Conservation (phyloP, 805 yeast genomes). For the Saitoella complicata region DNA sequence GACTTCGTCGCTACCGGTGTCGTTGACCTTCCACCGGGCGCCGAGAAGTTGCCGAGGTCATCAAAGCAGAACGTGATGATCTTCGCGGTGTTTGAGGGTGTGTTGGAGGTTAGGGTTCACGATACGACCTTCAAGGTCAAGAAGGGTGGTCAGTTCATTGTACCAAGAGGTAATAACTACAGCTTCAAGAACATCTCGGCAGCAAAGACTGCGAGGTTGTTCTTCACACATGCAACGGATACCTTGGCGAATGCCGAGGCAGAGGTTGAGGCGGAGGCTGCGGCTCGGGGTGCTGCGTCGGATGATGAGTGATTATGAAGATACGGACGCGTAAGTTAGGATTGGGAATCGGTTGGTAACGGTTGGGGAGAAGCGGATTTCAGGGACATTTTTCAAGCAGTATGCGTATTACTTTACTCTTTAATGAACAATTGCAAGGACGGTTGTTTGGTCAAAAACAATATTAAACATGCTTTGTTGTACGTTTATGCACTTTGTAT, state of each 20-base stretch:
- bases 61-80: slow-evolving; percentile 55
- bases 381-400: too few species aligned
- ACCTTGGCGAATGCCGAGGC: slow-evolving; percentile 12
- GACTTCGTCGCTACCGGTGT: slow-evolving; percentile 54
- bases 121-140: slow-evolving; percentile 43
- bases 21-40: slow-evolving; percentile 45
- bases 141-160: slow-evolving; percentile 62
- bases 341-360: too few species aligned
- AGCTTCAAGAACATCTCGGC: slow-evolving; percentile 23
- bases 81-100: slow-evolving; percentile 60
- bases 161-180: slow-evolving; percentile 42
- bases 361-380: too few species aligned
- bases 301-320: too few species aligned
- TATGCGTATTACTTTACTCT: too few species aligned
- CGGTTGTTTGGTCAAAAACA: too few species aligned
- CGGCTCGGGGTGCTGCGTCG: too few species aligned
- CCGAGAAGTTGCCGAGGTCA: slow-evolving; percentile 41
- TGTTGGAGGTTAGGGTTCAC: slow-evolving; percentile 48
- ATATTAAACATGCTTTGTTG: too few species aligned
- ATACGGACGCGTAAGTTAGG: too few species aligned
- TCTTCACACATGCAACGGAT: slow-evolving; percentile 52
- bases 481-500: too few species aligned
- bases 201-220: slow-evolving; percentile 46
- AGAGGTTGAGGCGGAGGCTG: background rate
- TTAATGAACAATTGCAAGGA: too few species aligned